These are phyloP conservation scores for Saccharomyces kudriavzevii DNA, from an alignment of 805 yeast species.

Conservation along the genomic window DNA sequence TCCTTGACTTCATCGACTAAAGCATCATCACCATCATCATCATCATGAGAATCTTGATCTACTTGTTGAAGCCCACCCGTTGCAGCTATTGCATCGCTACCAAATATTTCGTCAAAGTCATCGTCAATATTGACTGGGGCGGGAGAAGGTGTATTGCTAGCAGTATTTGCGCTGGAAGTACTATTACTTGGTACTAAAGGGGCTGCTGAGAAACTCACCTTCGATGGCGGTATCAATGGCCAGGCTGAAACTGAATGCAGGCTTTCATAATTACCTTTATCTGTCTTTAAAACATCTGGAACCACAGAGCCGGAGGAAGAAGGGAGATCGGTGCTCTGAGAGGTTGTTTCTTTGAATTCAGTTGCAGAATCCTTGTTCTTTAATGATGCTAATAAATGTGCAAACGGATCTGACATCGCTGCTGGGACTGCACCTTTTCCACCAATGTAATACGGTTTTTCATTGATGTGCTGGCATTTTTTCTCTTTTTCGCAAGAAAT, in stretches of 20 bases:
- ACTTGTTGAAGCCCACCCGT: neutral
- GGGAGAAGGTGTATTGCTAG: neutral
- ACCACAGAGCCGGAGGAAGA: neutral
- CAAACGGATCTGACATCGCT: conserved; percentile 35
- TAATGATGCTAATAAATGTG: conserved; percentile 33
- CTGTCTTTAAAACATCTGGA: neutral
- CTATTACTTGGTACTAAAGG: neutral
- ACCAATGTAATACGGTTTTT: neutral
- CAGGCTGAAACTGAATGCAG: neutral
- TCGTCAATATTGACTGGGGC: conserved; percentile 5
- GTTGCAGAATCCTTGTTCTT: conserved; percentile 5
- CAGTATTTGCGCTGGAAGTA: neutral
- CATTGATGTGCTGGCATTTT: neutral
- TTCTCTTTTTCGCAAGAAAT: neutral
- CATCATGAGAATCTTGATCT: neutral
- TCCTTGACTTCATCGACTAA: conserved; percentile 29
- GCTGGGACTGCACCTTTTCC: neutral
- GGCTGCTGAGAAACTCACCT: neutral
- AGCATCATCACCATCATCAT: conserved; percentile 3
- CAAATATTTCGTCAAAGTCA: conserved; percentile 19
- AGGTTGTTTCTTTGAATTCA: neutral
- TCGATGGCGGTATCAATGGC: neutral
- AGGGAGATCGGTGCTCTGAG: neutral
- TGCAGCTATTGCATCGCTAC: neutral
- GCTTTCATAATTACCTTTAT: neutral